phyloP scores from a whole-genome alignment of 768 basidiomycete genomes.

The Gloeophyllum trabeum region DNA sequence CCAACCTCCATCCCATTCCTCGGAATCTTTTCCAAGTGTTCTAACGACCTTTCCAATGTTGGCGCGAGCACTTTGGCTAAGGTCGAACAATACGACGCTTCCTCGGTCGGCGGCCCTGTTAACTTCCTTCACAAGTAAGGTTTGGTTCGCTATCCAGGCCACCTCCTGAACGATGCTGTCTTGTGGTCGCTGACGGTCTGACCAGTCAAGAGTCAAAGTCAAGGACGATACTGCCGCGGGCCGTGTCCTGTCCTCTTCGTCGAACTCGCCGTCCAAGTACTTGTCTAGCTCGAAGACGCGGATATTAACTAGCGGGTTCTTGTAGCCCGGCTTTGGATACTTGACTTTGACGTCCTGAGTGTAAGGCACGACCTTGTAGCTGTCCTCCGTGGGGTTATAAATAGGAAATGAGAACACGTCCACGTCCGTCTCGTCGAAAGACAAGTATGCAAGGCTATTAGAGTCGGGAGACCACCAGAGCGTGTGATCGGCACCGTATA shows the following conservation, averaged over 20 bases:
- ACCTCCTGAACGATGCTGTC: slow-evolving; percentile 76
- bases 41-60: slow-evolving; percentile 48
- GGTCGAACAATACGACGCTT: slow-evolving; percentile 67
- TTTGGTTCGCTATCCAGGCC: slow-evolving; percentile 72
- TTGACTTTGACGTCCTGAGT: slow-evolving; percentile 49
- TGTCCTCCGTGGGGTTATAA: slow-evolving; percentile 77
- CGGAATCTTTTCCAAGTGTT: slow-evolving; percentile 70
- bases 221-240: too few relatives aligned
- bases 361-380: slow-evolving; percentile 68
- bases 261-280: slow-evolving; percentile 27
- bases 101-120: slow-evolving; percentile 77
- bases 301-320: slow-evolving; percentile 77
- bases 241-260: too few relatives aligned
- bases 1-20: slow-evolving; percentile 90
- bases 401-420: slow-evolving; percentile 82
- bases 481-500: slow-evolving; percentile 60
- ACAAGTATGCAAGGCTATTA: slow-evolving; percentile 68
- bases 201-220: slow-evolving; percentile 59
- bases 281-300: slow-evolving; percentile 70
- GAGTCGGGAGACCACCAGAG: slow-evolving; percentile 91
- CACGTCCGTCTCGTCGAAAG: slow-evolving; percentile 82
- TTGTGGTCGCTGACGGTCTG: slow-evolving; percentile 36
- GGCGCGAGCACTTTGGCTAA: slow-evolving; percentile 18
- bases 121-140: slow-evolving; percentile 76
- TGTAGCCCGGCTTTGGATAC: slow-evolving; percentile 86